Evolutionary conservation across 2,329 filamentous ascomycete genomes (phyloP), one percentile per base, ranked within the genome.

Genomic region (Penicillium digitatum): DNA sequence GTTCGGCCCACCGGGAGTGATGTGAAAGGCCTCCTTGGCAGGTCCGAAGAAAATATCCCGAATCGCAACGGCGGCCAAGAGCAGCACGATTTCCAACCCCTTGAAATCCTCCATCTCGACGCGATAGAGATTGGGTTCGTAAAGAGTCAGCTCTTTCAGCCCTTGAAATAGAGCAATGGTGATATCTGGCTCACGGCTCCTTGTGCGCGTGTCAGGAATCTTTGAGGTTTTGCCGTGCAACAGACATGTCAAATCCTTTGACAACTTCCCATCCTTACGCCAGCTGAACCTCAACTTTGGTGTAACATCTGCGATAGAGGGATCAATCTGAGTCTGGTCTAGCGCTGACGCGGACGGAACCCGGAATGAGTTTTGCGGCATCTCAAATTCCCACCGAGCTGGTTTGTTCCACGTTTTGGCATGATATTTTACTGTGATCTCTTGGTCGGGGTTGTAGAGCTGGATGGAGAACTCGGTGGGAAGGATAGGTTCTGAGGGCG

Each of bases 51-150:
- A 87, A 5, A 87, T 73, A 62, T 87, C 84, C 24, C 82, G 77
- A 55, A 87, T 85, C 12, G 83, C 81, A 2, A 82, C 76, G 0
- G 82, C 83, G 16, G 81, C 76, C 0, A 87, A 74, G 27, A 87
- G 67, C 22, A 97, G 74, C 1, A 92, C 86, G 1, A 97, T 83
- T 70, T 99, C 94, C 4, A 97, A 78, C 0, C 94, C 94, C 72
- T 96, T 97, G 54, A 88, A 85, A 73, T 99, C 94, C 72, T 99
- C 91, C 58, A 97, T 85, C 40, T 97, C 92, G 11, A 97, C 87
- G 7, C 94, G 82, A 58, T 88, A 87, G 68, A 97, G 80, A 69
- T 97, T 97, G 5, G 93, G 89, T 73, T 99, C 89, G 76, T 97
- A 96, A 39, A 99, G 81, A 2, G 92, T 95, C 55, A 97, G 74